These are phyloP conservation scores for Thalassiosira mediterranea DNA, from an alignment of 352 stramenopile genomes.

Conservation along the genomic window DNA sequence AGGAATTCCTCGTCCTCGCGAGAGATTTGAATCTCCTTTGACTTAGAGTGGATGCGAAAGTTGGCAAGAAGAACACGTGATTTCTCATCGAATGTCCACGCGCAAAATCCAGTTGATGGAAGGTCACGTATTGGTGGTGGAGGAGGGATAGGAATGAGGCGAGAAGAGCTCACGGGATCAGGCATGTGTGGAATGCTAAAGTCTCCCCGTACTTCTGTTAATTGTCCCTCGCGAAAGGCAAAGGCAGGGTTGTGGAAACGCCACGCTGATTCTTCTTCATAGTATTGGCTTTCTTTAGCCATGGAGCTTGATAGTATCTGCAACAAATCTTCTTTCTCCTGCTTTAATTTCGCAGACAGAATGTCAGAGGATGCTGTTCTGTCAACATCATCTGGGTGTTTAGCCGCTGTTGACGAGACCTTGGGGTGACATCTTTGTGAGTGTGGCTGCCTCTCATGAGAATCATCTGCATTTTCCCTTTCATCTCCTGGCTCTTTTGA, in stretches of 20 bases:
- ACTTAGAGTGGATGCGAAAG: slow-evolving; percentile 29
- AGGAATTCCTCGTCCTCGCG: slow-evolving; percentile 68
- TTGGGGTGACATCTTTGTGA: no score
- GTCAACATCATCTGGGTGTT: no score
- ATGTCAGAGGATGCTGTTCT: no score
- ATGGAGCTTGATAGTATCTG: no score
- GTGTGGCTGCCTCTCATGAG: not conserved
- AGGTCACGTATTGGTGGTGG: slow-evolving; percentile 24
- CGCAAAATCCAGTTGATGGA: slow-evolving; percentile 42
- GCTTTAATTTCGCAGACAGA: no score
- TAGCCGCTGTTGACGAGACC: no score
- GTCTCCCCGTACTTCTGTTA: no score
- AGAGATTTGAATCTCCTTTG: slow-evolving; percentile 14
- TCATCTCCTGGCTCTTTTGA: not conserved
- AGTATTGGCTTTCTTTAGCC: slow-evolving; percentile 19
- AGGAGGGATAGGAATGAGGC: no score
- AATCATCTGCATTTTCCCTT: not conserved
- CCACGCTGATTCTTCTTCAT: slow-evolving; percentile 70
- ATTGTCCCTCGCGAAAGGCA: no score
- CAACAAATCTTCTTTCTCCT: not conserved
- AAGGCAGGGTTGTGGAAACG: slow-evolving; percentile 67
- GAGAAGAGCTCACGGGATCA: no score
- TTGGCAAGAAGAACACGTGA: slow-evolving; percentile 63
- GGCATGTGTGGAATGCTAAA: no score
- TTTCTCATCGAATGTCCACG: slow-evolving; percentile 66